Percentiles rank a stretch among this genome's conserved stretches.
These are phyloP conservation scores for Fusarium cicatricum DNA, from an alignment of 2,329 filamentous ascomycete genomes.

Conservation along the genomic window DNA sequence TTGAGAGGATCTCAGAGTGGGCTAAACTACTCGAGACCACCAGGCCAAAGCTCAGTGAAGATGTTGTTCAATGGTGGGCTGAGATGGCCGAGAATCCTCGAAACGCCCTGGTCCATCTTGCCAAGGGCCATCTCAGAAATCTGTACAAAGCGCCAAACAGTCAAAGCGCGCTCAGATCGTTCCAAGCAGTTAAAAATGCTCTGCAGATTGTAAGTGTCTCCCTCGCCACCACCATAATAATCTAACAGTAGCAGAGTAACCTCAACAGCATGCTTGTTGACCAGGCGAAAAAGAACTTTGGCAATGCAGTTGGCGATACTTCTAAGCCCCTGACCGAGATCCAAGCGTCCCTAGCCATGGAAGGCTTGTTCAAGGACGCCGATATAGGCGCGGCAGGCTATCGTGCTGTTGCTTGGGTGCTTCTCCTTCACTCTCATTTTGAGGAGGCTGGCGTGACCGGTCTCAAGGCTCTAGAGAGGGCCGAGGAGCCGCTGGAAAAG, in stretches of 20 bases:
- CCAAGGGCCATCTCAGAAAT: conserved; percentile 24
- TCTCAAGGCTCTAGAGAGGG: conserved; percentile 30
- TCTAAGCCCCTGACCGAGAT: conserved; percentile 4
- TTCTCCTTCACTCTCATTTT: conserved; percentile 21
- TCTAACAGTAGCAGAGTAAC: conserved; percentile 17
- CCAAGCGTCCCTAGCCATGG: conserved; percentile 28
- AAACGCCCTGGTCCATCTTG: conserved; percentile 26
- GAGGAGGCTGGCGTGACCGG: conserved; percentile 28
- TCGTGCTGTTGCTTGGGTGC: conserved; percentile 31
- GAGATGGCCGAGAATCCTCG: conserved; percentile 25
- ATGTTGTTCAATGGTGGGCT: conserved; percentile 32
- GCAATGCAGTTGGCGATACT: neutral
- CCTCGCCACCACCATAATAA: neutral
- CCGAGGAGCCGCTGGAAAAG: conserved; percentile 8
- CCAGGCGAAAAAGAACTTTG: conserved; percentile 35
- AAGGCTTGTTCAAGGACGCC: conserved; percentile 33
- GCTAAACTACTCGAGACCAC: conserved; percentile 17
- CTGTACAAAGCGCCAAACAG: conserved; percentile 23
- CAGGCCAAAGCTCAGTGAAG: conserved; percentile 9
- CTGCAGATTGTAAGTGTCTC: conserved; percentile 26
- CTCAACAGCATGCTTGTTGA: conserved; percentile 19
- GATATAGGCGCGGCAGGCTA: conserved; percentile 24
- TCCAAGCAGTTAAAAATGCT: conserved; percentile 15
- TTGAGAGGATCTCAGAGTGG: conserved; percentile 27
- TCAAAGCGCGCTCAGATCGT: conserved; percentile 8